Conservation (phyloP, 2,329 filamentous ascomycete genomes). For the Aspergillus puulaauensis region DNA sequence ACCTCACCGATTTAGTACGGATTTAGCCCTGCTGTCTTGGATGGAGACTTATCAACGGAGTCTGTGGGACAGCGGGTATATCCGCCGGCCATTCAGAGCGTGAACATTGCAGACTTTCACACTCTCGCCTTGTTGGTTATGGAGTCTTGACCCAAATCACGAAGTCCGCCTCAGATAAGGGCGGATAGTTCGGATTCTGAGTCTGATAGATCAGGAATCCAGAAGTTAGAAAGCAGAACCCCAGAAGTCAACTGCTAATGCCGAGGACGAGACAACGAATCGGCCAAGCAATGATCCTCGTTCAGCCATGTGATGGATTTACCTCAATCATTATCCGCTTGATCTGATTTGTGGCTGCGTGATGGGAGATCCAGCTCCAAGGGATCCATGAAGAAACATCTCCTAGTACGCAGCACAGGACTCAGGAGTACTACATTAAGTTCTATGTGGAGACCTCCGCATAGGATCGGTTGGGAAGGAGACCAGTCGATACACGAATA, state of each 20-base stretch:
- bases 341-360: slow-evolving; percentile 3
- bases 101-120: neutral
- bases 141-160: neutral
- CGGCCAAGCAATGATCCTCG: neutral
- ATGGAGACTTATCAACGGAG: neutral
- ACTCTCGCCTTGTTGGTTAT: neutral
- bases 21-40: neutral
- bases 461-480: neutral
- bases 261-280: neutral
- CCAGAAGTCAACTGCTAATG: neutral
- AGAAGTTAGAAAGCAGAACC: neutral
- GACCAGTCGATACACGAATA: neutral
- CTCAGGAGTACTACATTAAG: neutral
- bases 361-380: neutral
- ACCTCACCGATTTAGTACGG: neutral
- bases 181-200: neutral
- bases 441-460: slow-evolving; percentile 1
- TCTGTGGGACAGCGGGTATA: slow-evolving; percentile 2
- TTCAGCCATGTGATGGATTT: neutral
- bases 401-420: neutral
- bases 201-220: neutral
- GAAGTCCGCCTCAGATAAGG: neutral
- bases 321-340: neutral
- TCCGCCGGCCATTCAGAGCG: neutral
- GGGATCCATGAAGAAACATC: neutral